A percentile compares a stretch with the other conserved stretches of the same genome.
Conservation (phyloP, 2,329 filamentous ascomycete genomes). For the Helotiales sp. region DNA sequence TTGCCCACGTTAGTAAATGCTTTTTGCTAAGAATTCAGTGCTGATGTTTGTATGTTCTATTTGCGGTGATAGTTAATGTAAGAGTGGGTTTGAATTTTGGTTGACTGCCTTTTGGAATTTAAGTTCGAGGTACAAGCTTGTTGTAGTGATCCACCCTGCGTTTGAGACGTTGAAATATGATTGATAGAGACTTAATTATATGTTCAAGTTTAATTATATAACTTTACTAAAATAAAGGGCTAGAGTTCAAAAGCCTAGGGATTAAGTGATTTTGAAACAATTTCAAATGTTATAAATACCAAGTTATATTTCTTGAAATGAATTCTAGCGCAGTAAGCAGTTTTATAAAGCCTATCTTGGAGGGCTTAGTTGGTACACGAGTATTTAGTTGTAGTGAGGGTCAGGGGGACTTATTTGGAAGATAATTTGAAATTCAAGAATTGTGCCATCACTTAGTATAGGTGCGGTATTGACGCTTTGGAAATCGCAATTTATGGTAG, state of each 20-base stretch:
- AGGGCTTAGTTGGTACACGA: neutral
- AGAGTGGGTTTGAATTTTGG: conserved; percentile 3
- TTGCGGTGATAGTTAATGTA: neutral
- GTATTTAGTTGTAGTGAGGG: neutral
- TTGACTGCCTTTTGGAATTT: conserved; percentile 1
- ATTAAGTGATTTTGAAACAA: no score
- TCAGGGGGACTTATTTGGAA: neutral
- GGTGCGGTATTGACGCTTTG: no score
- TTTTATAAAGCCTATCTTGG: neutral
- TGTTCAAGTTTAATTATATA: neutral
- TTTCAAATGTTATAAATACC: neutral
- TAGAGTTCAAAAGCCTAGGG: neutral
- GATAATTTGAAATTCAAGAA: neutral
- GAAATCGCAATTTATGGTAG: no score
- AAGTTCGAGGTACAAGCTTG: neutral
- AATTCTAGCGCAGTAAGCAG: neutral
- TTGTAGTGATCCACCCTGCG: neutral
- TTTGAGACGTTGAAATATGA: neutral
- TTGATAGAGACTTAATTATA: neutral
- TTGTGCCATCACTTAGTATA: neutral
- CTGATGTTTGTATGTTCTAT: conserved; percentile 3
- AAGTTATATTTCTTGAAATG: neutral
- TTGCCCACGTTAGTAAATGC: no score
- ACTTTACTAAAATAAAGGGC: neutral
- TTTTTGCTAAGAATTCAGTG: neutral